Evolutionary conservation across 2,329 filamentous ascomycete genomes (phyloP).

Genomic region (Trichoderma oligosporum): DNA sequence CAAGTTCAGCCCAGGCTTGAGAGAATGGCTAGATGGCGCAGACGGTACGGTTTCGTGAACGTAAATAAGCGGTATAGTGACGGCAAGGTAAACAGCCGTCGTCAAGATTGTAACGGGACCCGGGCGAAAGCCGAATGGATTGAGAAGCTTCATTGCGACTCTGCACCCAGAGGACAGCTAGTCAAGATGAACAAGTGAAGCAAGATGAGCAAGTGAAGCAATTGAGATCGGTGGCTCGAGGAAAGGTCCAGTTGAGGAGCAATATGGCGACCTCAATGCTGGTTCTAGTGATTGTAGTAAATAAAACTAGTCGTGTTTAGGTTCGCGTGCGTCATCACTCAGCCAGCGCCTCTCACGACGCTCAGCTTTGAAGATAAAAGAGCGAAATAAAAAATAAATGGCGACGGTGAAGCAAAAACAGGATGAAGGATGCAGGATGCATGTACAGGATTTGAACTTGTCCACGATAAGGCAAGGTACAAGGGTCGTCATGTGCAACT

Average conservation of each 20-base stretch:
- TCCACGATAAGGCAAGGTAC: conserved; percentile 3
- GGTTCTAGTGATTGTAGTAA: neutral
- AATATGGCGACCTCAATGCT: neutral
- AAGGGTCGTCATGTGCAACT: conserved; percentile 10
- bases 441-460: neutral
- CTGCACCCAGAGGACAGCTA: neutral
- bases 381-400: neutral
- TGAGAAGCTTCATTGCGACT: conserved; percentile 35
- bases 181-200: neutral
- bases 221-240: neutral
- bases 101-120: conserved; percentile 78
- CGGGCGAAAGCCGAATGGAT: conserved; percentile 73
- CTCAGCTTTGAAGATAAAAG: neutral
- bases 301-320: neutral
- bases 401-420: neutral
- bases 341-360: conserved; percentile 5
- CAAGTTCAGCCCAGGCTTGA: conserved; percentile 65
- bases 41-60: conserved; percentile 73
- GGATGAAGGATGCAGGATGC: neutral
- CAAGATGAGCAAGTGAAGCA: neutral
- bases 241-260: neutral
- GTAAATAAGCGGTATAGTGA: conserved; percentile 68
- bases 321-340: conserved; percentile 3
- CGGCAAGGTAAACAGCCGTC: conserved; percentile 69
- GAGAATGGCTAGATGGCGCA: conserved; percentile 49